Evolutionary conservation across 1,284 basidiomycete genomes (phyloP), one percentile per base, ranked within the genome.

Genomic region (Heterobasidion occidentale): DNA sequence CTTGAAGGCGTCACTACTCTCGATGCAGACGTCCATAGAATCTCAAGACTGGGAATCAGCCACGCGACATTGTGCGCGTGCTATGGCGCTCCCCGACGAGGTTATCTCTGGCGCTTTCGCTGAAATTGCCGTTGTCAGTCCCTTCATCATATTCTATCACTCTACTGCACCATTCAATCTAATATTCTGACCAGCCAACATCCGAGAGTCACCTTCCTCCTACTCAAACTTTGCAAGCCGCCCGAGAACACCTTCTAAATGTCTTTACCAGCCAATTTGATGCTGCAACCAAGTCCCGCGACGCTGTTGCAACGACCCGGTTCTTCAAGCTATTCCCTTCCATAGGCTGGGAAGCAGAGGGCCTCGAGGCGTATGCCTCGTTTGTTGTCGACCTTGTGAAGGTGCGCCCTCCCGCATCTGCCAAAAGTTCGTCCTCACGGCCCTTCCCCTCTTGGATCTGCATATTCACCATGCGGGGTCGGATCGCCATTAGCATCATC

Each of bases 281-380:
- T 52, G 79, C 86, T 59, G 91, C 92, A 3, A 91, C 92, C 1
- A 79, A 78, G 8, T 80, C 82, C 7, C 81, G 88, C 48, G 93
- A 95, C 71, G 89, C 93, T 51, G 86, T 86, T 20, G 87, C 89
- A 14, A 97, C 94, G 1, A 95, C 88, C 61, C 84, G 95, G 7
- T 99, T 93, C 74, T 98, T 99, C 79, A 94, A 97, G 67, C 78
- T 99, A 1, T 98, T 99, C 71, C 96, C 97, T 2, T 86, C 87
- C 1, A 92, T 99, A 53, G 93, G 94, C 14, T 90, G 85, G 81
- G 88, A 92, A 68, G 75, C 80, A n/a, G 92, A 96, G 68, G 97
- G 97, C 0, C 77, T 99, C n/a, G 84, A 91, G 59, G 91, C 89
- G 1, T 99, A 99, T 72, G 90, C 93, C 0, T 81, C 86, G 15